Conservation (phyloP, 768 basidiomycete genomes). For the Coprinellus micaceus region DNA sequence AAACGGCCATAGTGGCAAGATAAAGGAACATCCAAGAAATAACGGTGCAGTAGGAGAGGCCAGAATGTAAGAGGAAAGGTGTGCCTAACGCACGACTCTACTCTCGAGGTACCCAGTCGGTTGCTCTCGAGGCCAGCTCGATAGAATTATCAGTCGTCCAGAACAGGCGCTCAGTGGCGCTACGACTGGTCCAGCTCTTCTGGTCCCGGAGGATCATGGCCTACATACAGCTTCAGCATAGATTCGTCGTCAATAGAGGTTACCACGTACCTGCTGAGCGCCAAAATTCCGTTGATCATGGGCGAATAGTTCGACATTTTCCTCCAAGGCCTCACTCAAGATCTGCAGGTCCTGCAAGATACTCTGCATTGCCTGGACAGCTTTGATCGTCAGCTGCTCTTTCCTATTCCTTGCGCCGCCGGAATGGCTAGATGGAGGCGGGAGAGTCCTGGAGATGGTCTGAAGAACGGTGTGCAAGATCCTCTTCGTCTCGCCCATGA, state of each 20-base stretch:
- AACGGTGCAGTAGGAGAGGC: constrained; percentile 10
- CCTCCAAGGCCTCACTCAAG: constrained; percentile 82
- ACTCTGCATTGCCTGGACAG: constrained; percentile 79
- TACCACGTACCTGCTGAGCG: constrained; percentile 80
- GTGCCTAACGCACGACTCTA: constrained; percentile 26
- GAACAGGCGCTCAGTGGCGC: constrained; percentile 87
- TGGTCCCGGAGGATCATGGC: constrained; percentile 96
- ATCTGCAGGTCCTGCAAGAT: constrained; percentile 86
- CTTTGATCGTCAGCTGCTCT: constrained; percentile 67
- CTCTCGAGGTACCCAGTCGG: constrained; percentile 82
- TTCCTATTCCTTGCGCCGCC: constrained; percentile 65
- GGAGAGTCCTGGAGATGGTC: constrained; percentile 71
- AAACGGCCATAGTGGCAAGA: constrained; percentile 4
- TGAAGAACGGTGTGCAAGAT: constrained; percentile 90
- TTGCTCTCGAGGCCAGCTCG: constrained; percentile 79
- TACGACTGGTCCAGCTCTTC: constrained; percentile 90
- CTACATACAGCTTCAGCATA: constrained; percentile 33
- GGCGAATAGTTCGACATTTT: constrained; percentile 89
- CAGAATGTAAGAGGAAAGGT: no score
- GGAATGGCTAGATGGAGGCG: constrained; percentile 41
- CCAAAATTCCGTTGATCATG: constrained; percentile 94
- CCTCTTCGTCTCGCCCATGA: constrained; percentile 86
- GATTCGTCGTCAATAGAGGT: background rate
- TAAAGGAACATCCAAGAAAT: constrained; percentile 4
- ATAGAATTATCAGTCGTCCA: constrained; percentile 91